Conservation (phyloP, 139 green algal species). For the Diplosphaera chodatii region DNA sequence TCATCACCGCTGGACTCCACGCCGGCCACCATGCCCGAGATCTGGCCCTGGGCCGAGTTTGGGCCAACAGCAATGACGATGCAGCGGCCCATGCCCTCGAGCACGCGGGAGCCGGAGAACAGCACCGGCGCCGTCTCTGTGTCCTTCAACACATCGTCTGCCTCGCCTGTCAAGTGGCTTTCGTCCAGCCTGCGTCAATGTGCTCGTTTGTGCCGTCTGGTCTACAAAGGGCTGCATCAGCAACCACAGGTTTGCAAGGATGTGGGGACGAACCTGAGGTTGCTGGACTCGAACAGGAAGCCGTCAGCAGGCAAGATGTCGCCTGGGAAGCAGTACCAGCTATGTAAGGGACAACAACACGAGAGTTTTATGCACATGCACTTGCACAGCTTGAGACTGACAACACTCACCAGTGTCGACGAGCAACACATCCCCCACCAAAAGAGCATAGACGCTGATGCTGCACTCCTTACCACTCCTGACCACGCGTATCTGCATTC, state of each 20-base stretch:
- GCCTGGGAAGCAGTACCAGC: slow-evolving; percentile 4
- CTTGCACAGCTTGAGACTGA: too few relatives aligned
- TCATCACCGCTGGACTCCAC: background rate
- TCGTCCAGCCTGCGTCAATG: slow-evolving; percentile 83
- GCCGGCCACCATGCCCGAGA: slow-evolving; percentile 14
- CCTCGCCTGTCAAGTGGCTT: slow-evolving; percentile 71
- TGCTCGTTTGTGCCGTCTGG: too few relatives aligned
- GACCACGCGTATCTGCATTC: slow-evolving; percentile 55
- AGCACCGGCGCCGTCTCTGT: slow-evolving; percentile 20
- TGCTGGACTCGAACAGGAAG: slow-evolving; percentile 51
- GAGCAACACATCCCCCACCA: slow-evolving; percentile 77
- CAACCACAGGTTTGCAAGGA: too few relatives aligned
- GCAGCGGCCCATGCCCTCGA: slow-evolving; percentile 65
- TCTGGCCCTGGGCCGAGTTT: slow-evolving; percentile 55
- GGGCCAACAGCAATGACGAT: slow-evolving; percentile 73
- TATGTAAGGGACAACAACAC: too few relatives aligned
- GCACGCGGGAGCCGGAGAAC: slow-evolving; percentile 55
- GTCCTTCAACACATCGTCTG: slow-evolving; percentile 58
- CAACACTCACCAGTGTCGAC: slow-evolving; percentile 65
- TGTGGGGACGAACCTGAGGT: slow-evolving; percentile 47
- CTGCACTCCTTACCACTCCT: slow-evolving; percentile 35
- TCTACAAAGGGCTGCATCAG: too few relatives aligned
- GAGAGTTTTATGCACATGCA: too few relatives aligned
- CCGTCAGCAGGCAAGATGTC: slow-evolving; percentile 81
- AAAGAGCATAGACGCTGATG: slow-evolving; percentile 47